Evolutionary conservation across 129 eudicot species (phyloP).

Genomic region (Centaurea solstitialis): DNA sequence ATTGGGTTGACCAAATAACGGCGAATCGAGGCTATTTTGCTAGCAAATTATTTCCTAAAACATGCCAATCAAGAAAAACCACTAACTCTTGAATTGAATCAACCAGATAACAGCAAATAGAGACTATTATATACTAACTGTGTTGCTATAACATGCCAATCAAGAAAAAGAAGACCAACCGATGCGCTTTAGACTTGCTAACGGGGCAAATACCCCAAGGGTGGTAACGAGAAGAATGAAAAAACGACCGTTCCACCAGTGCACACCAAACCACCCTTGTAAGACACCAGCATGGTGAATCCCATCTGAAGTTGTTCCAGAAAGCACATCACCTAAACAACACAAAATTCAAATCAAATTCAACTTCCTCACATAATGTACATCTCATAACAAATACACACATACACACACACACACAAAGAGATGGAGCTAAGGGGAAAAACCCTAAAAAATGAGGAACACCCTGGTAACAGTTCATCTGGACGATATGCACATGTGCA

Average conservation of each 20-base stretch:
- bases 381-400: not conserved
- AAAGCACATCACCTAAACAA: slow-evolving; percentile 77
- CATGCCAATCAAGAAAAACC: not conserved
- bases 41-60: not conserved
- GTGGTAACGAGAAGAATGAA: slow-evolving; percentile 76
- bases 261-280: slow-evolving; percentile 92
- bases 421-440: no score
- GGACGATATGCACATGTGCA: no score
- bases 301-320: slow-evolving; percentile 86
- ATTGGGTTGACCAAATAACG: not conserved
- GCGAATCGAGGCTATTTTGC: not conserved
- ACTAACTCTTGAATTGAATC: not conserved
- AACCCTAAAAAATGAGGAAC: no score
- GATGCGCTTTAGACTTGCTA: slow-evolving; percentile 86
- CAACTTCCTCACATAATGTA: not conserved
- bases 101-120: not conserved
- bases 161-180: slow-evolving; percentile 51
- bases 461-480: no score
- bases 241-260: slow-evolving; percentile 88
- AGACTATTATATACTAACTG: not conserved
- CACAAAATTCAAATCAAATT: slow-evolving; percentile 11
- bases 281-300: slow-evolving; percentile 89
- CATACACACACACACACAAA: not conserved
- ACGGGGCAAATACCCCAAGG: slow-evolving; percentile 75
- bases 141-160: not conserved